Percentiles rank a stretch among this genome's conserved stretches.
These are phyloP conservation scores for Schizonepeta tenuifolia DNA, from an alignment of 257 asterid species.

Conservation along the genomic window DNA sequence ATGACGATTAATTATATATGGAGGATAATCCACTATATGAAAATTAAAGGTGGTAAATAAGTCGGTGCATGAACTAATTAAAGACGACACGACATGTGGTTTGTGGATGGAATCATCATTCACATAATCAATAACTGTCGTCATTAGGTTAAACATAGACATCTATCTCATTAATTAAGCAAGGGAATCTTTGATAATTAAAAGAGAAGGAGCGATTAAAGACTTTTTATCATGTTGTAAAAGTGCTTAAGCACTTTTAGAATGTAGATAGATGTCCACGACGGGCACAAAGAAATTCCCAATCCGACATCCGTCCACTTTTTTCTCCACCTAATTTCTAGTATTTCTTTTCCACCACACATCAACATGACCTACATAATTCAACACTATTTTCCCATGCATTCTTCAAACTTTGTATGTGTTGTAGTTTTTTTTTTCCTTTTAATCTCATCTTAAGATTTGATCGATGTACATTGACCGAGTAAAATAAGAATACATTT, in stretches of 20 bases:
- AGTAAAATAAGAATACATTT: no score
- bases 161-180: background rate
- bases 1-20: background rate
- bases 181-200: constrained; percentile 27
- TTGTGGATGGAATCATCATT: constrained; percentile 1
- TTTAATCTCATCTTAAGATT: no score
- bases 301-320: background rate
- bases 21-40: background rate
- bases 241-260: constrained; percentile 25
- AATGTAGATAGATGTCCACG: constrained; percentile 37
- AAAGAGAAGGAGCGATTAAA: background rate
- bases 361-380: no score
- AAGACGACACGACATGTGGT: constrained; percentile 33
- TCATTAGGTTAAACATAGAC: constrained; percentile 26
- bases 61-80: constrained; percentile 20
- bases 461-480: no score
- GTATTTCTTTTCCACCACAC: no score
- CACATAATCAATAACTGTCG: constrained; percentile 26
- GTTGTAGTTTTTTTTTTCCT: no score
- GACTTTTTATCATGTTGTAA: constrained; percentile 23
- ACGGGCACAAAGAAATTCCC: constrained; percentile 32
- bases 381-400: no score
- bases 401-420: no score
- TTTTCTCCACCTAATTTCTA: constrained; percentile 25
- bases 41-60: background rate